phyloP scores from a whole-genome alignment of 179 eudicot species.

The Spinacia oleracea region DNA sequence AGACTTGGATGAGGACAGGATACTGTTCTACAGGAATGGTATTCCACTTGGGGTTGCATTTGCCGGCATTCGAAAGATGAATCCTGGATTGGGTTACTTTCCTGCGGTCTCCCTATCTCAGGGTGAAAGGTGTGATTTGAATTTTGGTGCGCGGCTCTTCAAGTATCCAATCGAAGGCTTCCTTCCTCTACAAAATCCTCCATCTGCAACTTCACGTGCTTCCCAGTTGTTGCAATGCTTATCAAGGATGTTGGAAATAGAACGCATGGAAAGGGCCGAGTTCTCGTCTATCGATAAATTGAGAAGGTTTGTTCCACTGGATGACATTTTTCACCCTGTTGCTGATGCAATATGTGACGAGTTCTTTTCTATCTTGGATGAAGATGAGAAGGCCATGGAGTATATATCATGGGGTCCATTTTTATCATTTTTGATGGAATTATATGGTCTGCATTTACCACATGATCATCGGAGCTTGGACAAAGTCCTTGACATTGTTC shows the following conservation, averaged over 20 bases:
- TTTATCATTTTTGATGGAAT: conserved; percentile 62
- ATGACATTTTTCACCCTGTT: conserved; percentile 68
- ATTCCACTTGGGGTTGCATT: conserved; percentile 84
- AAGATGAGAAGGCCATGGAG: conserved; percentile 51
- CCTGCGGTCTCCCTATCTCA: conserved; percentile 95
- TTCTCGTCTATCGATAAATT: conserved; percentile 65
- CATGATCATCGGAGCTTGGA: conserved; percentile 80
- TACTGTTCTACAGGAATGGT: conserved; percentile 76
- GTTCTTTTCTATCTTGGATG: conserved; percentile 53
- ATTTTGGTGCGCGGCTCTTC: conserved; percentile 85
- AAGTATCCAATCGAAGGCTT: conserved; percentile 72
- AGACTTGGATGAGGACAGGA: conserved; percentile 68
- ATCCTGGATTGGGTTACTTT: conserved; percentile 76
- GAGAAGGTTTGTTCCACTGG: conserved; percentile 77
- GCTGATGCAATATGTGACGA: conserved; percentile 74
- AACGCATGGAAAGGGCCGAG: conserved; percentile 56
- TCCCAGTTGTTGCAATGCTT: conserved; percentile 64
- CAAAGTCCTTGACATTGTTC: conserved; percentile 63
- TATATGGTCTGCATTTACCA: conserved; percentile 62
- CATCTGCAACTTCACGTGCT: conserved; percentile 42
- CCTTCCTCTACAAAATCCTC: conserved; percentile 72
- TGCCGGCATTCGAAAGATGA: conserved; percentile 72
- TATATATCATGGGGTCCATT: conserved; percentile 82
- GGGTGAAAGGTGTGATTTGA: conserved; percentile 86
- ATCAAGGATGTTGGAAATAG: conserved; percentile 65